Percentiles rank a stretch among this genome's conserved stretches.
These are phyloP conservation scores for Stachybotrys elegans DNA, from an alignment of 2,329 filamentous ascomycete species.

Conservation along the genomic window DNA sequence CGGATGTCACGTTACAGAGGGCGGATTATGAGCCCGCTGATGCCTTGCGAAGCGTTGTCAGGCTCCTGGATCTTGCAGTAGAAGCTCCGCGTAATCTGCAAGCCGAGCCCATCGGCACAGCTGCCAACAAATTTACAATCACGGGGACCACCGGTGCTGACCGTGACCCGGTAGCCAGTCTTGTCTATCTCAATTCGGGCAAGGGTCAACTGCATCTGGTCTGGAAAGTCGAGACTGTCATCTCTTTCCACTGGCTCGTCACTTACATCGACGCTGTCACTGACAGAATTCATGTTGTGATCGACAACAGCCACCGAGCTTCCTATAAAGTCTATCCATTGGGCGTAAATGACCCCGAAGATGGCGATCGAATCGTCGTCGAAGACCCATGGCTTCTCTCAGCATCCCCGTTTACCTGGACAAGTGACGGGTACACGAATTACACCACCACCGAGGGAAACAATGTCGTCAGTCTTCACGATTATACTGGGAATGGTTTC, in stretches of 20 bases:
- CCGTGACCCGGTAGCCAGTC: slow-evolving; percentile 42
- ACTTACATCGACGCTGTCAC: slow-evolving; percentile 45
- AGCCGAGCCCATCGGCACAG: neutral
- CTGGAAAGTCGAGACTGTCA: slow-evolving; percentile 50
- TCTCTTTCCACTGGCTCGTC: slow-evolving; percentile 46
- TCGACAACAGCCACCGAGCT: slow-evolving; percentile 49
- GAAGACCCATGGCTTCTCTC: slow-evolving; percentile 37
- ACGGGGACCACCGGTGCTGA: slow-evolving; percentile 39
- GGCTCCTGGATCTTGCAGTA: neutral
- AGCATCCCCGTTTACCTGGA: slow-evolving; percentile 44
- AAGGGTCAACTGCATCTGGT: slow-evolving; percentile 38
- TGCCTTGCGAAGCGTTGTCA: neutral
- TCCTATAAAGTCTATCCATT: slow-evolving; percentile 47
- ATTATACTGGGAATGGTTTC: slow-evolving; percentile 39
- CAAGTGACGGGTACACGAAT: slow-evolving; percentile 33
- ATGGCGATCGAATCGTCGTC: slow-evolving; percentile 33
- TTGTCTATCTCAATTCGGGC: slow-evolving; percentile 44
- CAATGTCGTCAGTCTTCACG: slow-evolving; percentile 47
- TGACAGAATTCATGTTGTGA: slow-evolving; percentile 39
- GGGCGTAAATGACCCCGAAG: slow-evolving; percentile 45
- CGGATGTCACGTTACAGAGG: neutral
- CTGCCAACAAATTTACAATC: slow-evolving; percentile 20
- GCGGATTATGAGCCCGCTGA: neutral
- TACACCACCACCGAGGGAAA: slow-evolving; percentile 48
- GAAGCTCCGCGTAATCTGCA: neutral